A percentile compares a stretch with the other conserved stretches of the same genome.
Evolutionary conservation across 1,139 yeast species (phyloP).

Genomic region (Diutina catenulata): DNA sequence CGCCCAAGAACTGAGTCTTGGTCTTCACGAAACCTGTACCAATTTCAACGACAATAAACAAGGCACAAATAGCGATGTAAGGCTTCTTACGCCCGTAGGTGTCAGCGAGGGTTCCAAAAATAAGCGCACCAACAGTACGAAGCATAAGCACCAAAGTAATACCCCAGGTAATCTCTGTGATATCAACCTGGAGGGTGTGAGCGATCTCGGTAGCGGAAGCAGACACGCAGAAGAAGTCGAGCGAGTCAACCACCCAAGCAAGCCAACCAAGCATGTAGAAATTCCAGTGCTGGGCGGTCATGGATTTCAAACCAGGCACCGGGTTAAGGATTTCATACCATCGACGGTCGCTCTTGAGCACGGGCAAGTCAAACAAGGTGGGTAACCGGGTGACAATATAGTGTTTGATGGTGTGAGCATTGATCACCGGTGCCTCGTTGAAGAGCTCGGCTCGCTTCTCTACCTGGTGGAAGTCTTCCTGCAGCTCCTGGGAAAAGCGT

Average conservation of each 20-base stretch:
- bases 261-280: constrained; percentile 51
- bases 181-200: constrained; percentile 31
- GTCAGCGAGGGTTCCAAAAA: constrained; percentile 60
- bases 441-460: no score
- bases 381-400: constrained; percentile 1
- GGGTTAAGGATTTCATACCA: constrained; percentile 28
- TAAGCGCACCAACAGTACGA: constrained; percentile 65
- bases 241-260: constrained; percentile 76
- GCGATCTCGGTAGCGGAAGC: constrained; percentile 50
- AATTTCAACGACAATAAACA: constrained; percentile 49
- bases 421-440: not conserved
- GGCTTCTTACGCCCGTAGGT: constrained; percentile 68
- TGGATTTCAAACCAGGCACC: constrained; percentile 33
- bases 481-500: no score
- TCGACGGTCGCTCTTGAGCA: not conserved
- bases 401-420: not conserved
- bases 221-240: constrained; percentile 65
- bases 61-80: constrained; percentile 37
- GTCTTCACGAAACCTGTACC: constrained; percentile 65
- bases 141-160: constrained; percentile 70
- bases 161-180: constrained; percentile 63
- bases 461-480: no score
- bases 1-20: constrained; percentile 54
- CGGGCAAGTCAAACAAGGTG: not conserved
- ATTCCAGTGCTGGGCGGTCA: constrained; percentile 44